Evolutionary conservation across 495 filamentous ascomycete species (phyloP).

Genomic region (Podospora didyma): DNA sequence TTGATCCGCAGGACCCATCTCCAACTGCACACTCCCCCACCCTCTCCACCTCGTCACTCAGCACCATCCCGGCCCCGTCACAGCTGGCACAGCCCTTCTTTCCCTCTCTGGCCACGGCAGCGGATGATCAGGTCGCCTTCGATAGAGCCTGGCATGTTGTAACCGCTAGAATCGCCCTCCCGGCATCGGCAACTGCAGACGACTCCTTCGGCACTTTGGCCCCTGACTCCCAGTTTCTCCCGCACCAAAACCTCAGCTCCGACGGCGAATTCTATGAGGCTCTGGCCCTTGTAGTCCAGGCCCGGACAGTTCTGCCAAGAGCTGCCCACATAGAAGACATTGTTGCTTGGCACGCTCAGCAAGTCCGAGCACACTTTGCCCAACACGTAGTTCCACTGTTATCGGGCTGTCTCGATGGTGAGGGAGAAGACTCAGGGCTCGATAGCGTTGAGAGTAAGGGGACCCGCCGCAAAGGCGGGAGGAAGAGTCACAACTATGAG

Average conservation of each 20-base stretch:
- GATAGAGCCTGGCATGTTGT: slow-evolving; percentile 67
- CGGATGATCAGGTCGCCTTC: slow-evolving; percentile 56
- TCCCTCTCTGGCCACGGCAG: slow-evolving; percentile 17
- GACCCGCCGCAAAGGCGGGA: neutral
- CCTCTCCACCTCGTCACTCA: slow-evolving; percentile 4
- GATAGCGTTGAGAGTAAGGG: neutral
- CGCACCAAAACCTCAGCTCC: slow-evolving; percentile 7
- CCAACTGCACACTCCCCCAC: slow-evolving; percentile 6
- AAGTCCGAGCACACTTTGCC: slow-evolving; percentile 48
- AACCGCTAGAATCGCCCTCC: slow-evolving; percentile 58
- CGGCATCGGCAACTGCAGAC: slow-evolving; percentile 40
- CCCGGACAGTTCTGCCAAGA: slow-evolving; percentile 33
- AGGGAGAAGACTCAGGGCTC: slow-evolving; percentile 2
- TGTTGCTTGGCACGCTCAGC: slow-evolving; percentile 48
- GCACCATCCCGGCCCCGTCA: slow-evolving; percentile 10
- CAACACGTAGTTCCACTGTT: slow-evolving; percentile 48
- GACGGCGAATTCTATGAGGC: slow-evolving; percentile 39
- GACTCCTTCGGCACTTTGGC: slow-evolving; percentile 40
- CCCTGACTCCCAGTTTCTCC: slow-evolving; percentile 36
- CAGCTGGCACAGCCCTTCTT: slow-evolving; percentile 19
- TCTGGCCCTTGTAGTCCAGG: slow-evolving; percentile 38
- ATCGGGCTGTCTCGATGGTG: slow-evolving; percentile 28
- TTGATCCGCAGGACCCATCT: neutral
- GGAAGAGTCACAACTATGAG: slow-evolving; percentile 19
- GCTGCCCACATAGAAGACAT: slow-evolving; percentile 46